Evolutionary conservation across 2,329 filamentous ascomycete species (phyloP).

Genomic region (Talaromyces piceae): DNA sequence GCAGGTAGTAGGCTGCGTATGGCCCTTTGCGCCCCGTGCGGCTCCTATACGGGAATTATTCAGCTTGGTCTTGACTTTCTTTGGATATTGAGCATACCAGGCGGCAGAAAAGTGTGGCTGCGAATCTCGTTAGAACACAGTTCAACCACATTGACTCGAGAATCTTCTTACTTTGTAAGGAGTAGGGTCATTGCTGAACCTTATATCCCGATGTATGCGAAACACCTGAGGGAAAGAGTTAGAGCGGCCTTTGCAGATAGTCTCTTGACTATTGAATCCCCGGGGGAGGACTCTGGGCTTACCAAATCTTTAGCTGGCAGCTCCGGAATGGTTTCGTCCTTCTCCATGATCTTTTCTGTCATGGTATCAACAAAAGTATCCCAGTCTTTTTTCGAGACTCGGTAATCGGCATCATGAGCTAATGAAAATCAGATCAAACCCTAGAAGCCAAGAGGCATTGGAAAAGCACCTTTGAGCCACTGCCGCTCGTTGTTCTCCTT

Average conservation of each 20-base stretch:
- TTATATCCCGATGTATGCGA: constrained; percentile 77
- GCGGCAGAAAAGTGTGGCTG: constrained; percentile 76
- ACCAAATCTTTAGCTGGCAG: constrained; percentile 76
- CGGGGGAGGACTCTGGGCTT: constrained; percentile 17
- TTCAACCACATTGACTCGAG: not conserved
- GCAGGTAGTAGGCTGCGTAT: constrained; percentile 83
- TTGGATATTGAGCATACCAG: constrained; percentile 50
- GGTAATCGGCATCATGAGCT: constrained; percentile 76
- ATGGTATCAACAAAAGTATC: constrained; percentile 67
- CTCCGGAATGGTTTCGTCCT: constrained; percentile 77
- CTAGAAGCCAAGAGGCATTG: not conserved
- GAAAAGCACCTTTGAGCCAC: constrained; percentile 53
- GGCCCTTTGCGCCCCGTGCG: constrained; percentile 80
- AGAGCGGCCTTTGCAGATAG: constrained; percentile 4
- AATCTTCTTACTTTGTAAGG: constrained; percentile 67
- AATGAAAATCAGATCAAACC: constrained; percentile 1
- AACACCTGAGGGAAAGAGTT: constrained; percentile 51
- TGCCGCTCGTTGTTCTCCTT: constrained; percentile 54
- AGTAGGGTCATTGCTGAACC: constrained; percentile 76
- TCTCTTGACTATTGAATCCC: not conserved
- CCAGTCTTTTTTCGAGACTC: constrained; percentile 72
- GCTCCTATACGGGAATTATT: constrained; percentile 45
- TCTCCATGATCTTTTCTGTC: constrained; percentile 61
- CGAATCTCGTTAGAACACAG: constrained; percentile 18
- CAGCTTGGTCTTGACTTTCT: constrained; percentile 13